Conservation (phyloP, 1,284 basidiomycete species). For the Ceratobasidium sp. region DNA sequence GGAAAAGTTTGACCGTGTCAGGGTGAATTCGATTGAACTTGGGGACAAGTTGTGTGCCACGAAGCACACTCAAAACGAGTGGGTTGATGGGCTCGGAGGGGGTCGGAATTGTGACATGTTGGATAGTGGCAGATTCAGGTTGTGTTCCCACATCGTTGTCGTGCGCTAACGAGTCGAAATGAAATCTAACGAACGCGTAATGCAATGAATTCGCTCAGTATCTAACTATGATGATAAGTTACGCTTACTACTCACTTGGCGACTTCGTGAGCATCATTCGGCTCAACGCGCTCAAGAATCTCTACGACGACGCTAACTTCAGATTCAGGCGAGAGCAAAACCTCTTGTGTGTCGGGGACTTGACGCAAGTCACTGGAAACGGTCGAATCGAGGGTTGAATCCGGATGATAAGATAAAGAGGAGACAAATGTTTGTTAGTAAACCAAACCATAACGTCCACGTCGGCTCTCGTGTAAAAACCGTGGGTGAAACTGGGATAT, state of each 20-base stretch:
- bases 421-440: not conserved
- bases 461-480: not conserved
- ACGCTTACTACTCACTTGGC: slow-evolving; percentile 68
- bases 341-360: slow-evolving; percentile 97
- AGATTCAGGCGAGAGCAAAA: slow-evolving; percentile 81
- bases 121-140: slow-evolving; percentile 65
- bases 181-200: slow-evolving; percentile 73
- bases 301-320: slow-evolving; percentile 89
- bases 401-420: not conserved
- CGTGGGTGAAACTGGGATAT: slow-evolving; percentile 3
- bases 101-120: slow-evolving; percentile 62
- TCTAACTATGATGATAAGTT: not conserved
- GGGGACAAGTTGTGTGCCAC: slow-evolving; percentile 77
- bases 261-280: slow-evolving; percentile 71
- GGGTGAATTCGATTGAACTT: slow-evolving; percentile 78
- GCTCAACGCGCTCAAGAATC: slow-evolving; percentile 81
- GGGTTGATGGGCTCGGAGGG: slow-evolving; percentile 67
- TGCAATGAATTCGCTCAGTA: not conserved
- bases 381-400: not conserved
- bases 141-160: slow-evolving; percentile 84
- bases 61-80: slow-evolving; percentile 64
- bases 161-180: slow-evolving; percentile 92
- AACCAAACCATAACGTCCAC: not conserved
- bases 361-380: slow-evolving; percentile 83
- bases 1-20: slow-evolving; percentile 80